Evolutionary conservation across 2,329 filamentous ascomycete species (phyloP), one percentile per base, ranked within the genome.

Genomic region (Microsporum canis): DNA sequence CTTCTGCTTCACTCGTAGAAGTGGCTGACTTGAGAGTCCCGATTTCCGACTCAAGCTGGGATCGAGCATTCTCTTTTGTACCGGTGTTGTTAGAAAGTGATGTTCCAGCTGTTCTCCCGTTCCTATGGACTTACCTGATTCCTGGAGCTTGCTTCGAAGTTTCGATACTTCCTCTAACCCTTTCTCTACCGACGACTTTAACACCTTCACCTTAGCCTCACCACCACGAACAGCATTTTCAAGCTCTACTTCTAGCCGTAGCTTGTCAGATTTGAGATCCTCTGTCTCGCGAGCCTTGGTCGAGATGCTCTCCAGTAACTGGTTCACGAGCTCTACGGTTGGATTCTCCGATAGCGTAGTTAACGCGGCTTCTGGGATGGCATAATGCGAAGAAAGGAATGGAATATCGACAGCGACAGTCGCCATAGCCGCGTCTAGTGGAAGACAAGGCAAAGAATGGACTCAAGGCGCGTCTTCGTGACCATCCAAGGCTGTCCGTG

Each of bases 231-330:
- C 87, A 17, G 87, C 88, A 73, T 90, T 94, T 73, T 99, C 94
- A 5, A 97, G 82, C 77, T 97, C 91, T 51, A 99, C 94, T 69
- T 96, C 90, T 53, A 89, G 79, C 66, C 89, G 87, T 51, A 96
- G 81, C 76, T 96, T 97, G 66, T 95, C 89, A 7, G 92, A 87
- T 68, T 87, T 89, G 45, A 96, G 77, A 43, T 85, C 82, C 71
- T 96, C 90, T 68, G 84, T 87, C 69, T 96, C 90, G 68, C 86
- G 88, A 39, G 89, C 90, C 73, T 94, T 96, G 34, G 79, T 77
- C 29, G 86, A 82, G 59, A 97, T 83, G 31, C 88, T 86, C 64
- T 84, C 80, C 45, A 99, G 81, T 59, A 99, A 80, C 47, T 83
- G 79, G 62, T 83, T 81, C 65, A 96, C 88, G 31, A 96, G 84